phyloP scores from a whole-genome alignment of 768 basidiomycete species.

The Boletus eberwhitei region DNA sequence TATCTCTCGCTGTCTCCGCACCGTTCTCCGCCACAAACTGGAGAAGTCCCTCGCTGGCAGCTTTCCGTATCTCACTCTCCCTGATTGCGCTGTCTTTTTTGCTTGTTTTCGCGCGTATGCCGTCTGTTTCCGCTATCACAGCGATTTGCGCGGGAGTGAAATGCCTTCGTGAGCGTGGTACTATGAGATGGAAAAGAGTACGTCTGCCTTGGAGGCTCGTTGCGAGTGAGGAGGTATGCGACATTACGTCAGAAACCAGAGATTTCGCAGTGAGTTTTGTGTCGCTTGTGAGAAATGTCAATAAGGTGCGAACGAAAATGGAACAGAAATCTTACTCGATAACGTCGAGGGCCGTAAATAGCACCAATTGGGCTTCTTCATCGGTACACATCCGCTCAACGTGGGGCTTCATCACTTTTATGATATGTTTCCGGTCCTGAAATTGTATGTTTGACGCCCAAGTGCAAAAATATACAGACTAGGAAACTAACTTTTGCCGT shows the following conservation, averaged over 20 bases:
- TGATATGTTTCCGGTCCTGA: constrained; percentile 86
- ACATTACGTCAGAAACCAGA: constrained; percentile 66
- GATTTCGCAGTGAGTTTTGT: constrained; percentile 87
- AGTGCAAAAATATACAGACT: not conserved
- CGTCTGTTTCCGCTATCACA: constrained; percentile 71
- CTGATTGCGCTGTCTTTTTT: constrained; percentile 73
- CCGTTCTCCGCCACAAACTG: constrained; percentile 64
- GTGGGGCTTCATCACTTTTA: constrained; percentile 88
- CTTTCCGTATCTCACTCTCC: constrained; percentile 65
- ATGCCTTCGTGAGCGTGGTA: constrained; percentile 79
- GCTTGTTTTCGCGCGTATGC: constrained; percentile 65
- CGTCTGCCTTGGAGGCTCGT: constrained; percentile 72
- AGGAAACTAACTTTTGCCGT: constrained; percentile 63
- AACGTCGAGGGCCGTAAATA: constrained; percentile 87
- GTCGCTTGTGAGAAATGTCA: constrained; percentile 50
- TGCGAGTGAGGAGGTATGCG: constrained; percentile 55
- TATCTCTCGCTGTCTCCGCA: constrained; percentile 61
- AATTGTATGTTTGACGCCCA: not conserved
- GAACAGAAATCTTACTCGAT: constrained; percentile 61
- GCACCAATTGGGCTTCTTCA: constrained; percentile 84
- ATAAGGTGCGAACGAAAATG: not conserved
- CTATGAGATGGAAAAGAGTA: constrained; percentile 76
- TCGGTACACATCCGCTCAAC: constrained; percentile 84
- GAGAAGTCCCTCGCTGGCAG: constrained; percentile 74
- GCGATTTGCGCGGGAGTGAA: constrained; percentile 82